A percentile compares a stretch with the other conserved stretches of the same genome.
Evolutionary conservation across 768 basidiomycete species (phyloP).

Genomic region (Chlorophyllum brunneum): DNA sequence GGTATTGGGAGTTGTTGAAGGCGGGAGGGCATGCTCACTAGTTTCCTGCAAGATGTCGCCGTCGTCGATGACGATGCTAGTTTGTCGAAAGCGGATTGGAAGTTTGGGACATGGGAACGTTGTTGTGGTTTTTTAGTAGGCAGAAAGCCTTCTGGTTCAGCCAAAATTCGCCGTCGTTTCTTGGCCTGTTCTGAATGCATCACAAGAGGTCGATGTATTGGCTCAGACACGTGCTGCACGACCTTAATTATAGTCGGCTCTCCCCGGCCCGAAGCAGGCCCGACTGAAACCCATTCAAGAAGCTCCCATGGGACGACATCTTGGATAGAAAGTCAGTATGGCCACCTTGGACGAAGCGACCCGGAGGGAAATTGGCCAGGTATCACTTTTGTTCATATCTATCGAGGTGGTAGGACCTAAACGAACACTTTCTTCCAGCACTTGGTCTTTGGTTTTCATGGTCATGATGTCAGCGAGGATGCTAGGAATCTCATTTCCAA

Average conservation of each 20-base stretch:
- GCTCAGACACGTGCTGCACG: neutral
- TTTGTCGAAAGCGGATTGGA: conserved; percentile 2
- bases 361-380: conserved; percentile 33
- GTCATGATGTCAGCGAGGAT: conserved; percentile 45
- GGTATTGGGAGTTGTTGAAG: neutral
- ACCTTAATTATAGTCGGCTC: too few species aligned
- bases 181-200: conserved; percentile 1
- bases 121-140: neutral
- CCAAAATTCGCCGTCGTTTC: conserved; percentile 2
- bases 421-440: conserved; percentile 50
- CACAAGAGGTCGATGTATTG: neutral
- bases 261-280: too few species aligned
- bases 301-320: too few species aligned
- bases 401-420: too few species aligned
- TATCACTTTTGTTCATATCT: neutral
- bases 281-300: too few species aligned
- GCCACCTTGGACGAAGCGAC: conserved; percentile 29
- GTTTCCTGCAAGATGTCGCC: neutral
- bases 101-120: neutral
- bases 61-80: neutral
- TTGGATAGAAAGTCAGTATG: neutral
- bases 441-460: conserved; percentile 71
- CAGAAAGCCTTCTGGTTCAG: neutral
- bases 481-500: conserved; percentile 54
- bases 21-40: neutral